Evolutionary conservation across 805 yeast species (phyloP).

Genomic region (Wickerhamomyces mucosus): DNA sequence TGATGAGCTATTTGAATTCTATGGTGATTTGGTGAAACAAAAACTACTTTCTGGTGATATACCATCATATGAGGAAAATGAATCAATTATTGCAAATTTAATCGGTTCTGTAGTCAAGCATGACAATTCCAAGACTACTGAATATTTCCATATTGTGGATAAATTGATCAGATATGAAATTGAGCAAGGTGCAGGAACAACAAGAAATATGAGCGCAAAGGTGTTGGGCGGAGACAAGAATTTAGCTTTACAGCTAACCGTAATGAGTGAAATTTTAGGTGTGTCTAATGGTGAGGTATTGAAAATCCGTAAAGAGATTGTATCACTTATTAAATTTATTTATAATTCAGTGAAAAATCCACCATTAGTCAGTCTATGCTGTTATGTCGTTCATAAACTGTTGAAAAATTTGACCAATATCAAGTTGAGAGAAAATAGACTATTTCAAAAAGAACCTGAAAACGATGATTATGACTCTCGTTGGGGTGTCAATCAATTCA

Average conservation of each 20-base stretch:
- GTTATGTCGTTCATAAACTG: constrained; percentile 59
- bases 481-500: constrained; percentile 74
- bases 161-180: constrained; percentile 55
- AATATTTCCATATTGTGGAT: constrained; percentile 20
- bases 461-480: constrained; percentile 29
- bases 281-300: constrained; percentile 51
- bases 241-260: constrained; percentile 58
- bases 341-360: constrained; percentile 33
- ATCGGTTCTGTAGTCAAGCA: constrained; percentile 65
- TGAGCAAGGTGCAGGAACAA: constrained; percentile 69
- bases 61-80: constrained; percentile 34
- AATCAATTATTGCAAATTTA: constrained; percentile 61
- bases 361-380: constrained; percentile 45
- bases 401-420: constrained; percentile 55
- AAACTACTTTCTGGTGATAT: constrained; percentile 46
- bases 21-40: constrained; percentile 29
- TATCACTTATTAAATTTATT: constrained; percentile 24
- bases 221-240: constrained; percentile 71
- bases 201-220: constrained; percentile 53
- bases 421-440: constrained; percentile 44
- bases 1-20: constrained; percentile 38
- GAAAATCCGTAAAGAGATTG: constrained; percentile 33
- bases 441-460: constrained; percentile 38
- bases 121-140: constrained; percentile 23
- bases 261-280: constrained; percentile 61